Conservation (phyloP, 441 rosid genomes). For the Viola pubescens region DNA sequence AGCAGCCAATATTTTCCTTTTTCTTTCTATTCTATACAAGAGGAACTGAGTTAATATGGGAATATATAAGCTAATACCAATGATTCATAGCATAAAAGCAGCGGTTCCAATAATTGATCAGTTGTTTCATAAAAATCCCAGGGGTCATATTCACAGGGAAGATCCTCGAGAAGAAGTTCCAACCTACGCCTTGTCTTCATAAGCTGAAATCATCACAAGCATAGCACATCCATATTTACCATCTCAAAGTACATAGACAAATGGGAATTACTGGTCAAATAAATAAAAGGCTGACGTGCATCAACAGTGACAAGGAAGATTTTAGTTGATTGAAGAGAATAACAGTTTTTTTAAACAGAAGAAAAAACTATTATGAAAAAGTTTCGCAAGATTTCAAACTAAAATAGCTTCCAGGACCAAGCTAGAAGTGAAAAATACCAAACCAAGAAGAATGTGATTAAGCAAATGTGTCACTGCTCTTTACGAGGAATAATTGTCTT, state of each 20-base stretch:
- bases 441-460: too few relatives aligned
- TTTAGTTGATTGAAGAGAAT: background rate
- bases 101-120: slow-evolving; percentile 73
- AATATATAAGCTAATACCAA: slow-evolving; percentile 39
- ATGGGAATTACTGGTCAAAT: background rate
- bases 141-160: slow-evolving; percentile 72
- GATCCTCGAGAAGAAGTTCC: slow-evolving; percentile 84
- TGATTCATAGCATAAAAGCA: slow-evolving; percentile 84
- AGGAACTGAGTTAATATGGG: background rate
- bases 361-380: background rate
- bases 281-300: background rate
- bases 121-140: slow-evolving; percentile 76
- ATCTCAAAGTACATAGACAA: slow-evolving; percentile 10
- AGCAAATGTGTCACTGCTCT: too few relatives aligned
- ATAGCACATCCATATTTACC: slow-evolving; percentile 11
- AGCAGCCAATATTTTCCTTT: slow-evolving; percentile 8
- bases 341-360: background rate
- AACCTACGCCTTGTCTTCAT: slow-evolving; percentile 69
- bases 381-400: too few relatives aligned
- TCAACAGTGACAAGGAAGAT: background rate
- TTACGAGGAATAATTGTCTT: too few relatives aligned
- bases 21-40: background rate
- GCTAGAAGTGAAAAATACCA: too few relatives aligned
- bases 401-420: too few relatives aligned
- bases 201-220: slow-evolving; percentile 45